phyloP scores from a whole-genome alignment of 164 flowering plant genomes.

The Berberis vulgaris region DNA sequence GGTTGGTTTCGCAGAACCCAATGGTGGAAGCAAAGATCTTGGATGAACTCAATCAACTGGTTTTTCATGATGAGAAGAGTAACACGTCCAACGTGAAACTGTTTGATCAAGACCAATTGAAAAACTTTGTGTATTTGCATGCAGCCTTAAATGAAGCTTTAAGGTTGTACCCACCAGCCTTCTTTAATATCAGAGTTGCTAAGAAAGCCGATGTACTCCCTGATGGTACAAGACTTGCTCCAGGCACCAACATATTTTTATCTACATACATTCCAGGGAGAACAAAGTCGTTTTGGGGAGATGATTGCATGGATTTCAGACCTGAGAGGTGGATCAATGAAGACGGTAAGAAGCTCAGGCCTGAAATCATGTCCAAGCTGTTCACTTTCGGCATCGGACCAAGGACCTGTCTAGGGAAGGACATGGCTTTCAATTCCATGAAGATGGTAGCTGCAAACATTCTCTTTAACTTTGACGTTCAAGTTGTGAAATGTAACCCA shows the following conservation, averaged over 20 bases:
- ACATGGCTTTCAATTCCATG: slow-evolving; percentile 41
- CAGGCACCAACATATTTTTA: slow-evolving; percentile 9
- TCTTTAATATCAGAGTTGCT: slow-evolving; percentile 21
- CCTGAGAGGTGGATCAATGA: slow-evolving; percentile 55
- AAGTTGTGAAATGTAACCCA: slow-evolving; percentile 32
- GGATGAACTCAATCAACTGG: slow-evolving; percentile 23
- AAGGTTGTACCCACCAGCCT: slow-evolving; percentile 38
- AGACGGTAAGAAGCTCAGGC: slow-evolving; percentile 19
- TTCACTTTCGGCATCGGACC: slow-evolving; percentile 45
- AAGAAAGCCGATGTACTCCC: slow-evolving; percentile 27
- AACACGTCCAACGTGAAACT: background rate
- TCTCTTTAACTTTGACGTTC: slow-evolving; percentile 32
- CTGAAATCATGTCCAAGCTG: slow-evolving; percentile 31
- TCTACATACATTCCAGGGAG: too few species aligned
- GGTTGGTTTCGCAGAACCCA: slow-evolving; percentile 34
- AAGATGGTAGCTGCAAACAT: slow-evolving; percentile 42
- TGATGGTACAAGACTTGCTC: slow-evolving; percentile 33
- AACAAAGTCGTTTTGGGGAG: slow-evolving; percentile 36
- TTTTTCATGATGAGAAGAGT: background rate
- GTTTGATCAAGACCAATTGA: slow-evolving; percentile 14
- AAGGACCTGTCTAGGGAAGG: slow-evolving; percentile 50
- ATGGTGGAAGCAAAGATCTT: slow-evolving; percentile 26
- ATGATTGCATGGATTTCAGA: slow-evolving; percentile 40
- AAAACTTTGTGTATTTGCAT: slow-evolving; percentile 34
- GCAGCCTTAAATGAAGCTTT: slow-evolving; percentile 32